Evolutionary conservation across 192 early-diverging fungal genomes (phyloP), one percentile per base, ranked within the genome.

Genomic region (Podila verticillata): DNA sequence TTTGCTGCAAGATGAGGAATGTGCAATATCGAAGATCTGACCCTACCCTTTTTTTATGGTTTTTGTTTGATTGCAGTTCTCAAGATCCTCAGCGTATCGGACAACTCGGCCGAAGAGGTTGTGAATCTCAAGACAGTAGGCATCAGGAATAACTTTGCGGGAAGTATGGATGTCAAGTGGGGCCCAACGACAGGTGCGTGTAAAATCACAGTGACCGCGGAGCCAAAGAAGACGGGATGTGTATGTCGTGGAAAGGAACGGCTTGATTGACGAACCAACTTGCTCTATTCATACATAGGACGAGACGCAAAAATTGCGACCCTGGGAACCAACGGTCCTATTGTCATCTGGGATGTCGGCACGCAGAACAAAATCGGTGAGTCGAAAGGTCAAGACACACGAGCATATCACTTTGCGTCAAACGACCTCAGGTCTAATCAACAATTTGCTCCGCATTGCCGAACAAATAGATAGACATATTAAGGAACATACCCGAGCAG

Each of bases 161-260:
- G 84, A 68, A 89, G 85, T 58, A 93, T 87, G 59, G 94, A 95
- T 79, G 93, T 94, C 20, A 92, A 92, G 64, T 95, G 94, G 94
- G 93, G 90, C n/a, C 74, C 73, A 26, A 70, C 54, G 12, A 60
- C 66, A 39, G 71, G 66, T 74, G 28, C 3, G 7, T 26, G 13
- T 28, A 17, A n/a, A n/a, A n/a, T n/a, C n/a, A n/a, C n/a, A n/a
- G n/a, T n/a, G n/a, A n/a, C n/a, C n/a, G n/a, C n/a, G n/a, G n/a
- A n/a, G n/a, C n/a, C n/a, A n/a, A n/a, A n/a, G n/a, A n/a, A n/a
- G n/a, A n/a, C n/a, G n/a, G n/a, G n/a, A n/a, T n/a, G n/a, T n/a
- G n/a, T n/a, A n/a, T n/a, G n/a, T n/a, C n/a, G n/a, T n/a, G n/a
- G n/a, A n/a, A n/a, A n/a, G n/a, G n/a, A n/a, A n/a, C n/a, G n/a